Base-by-base conservation (phyloP, 257 asterid species). In the Datura wrightii region DNA sequence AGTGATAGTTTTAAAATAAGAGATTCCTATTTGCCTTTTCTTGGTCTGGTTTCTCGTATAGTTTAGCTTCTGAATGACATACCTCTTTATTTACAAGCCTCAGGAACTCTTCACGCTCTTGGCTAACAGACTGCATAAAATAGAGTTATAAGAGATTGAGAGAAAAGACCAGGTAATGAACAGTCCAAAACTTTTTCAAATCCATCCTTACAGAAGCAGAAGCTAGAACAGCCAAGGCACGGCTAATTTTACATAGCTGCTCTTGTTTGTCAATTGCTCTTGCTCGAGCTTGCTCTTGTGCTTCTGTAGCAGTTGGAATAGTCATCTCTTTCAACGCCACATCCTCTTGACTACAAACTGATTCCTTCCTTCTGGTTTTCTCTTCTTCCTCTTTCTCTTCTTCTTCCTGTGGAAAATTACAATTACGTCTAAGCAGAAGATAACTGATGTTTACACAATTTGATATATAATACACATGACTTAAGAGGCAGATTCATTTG, bases 81-180 rank as follows among this genome's bases (percentile, higher is more conserved):
- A 95, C 98, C 98, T 95, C 98, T 89, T 89, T 90, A 84, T 93
- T 95, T 86, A 95, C 98, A 83, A 95, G 98, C 86, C 95, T 94
- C 87, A 95, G 85, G 88, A 95, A 95, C 87, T 91, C 95, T 87
- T 94, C 97, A 46, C 97, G 94, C 91, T 94, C 98, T 83, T 92
- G 91, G 93, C 97, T 93, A 90, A 95, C 96, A 15, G 98, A 94
- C 97, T 95, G 94, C 90, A 87, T 18, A 82, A 79, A 79, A 67
- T 62, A 76, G 14, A 66, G 31, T 52, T 24, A 36, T 52, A 85
- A 86, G 80, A 81, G 79, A 85, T 76, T 83, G 69, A 83, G 80
- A 71, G 9, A 50, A 39, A 76, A 52, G 15, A 76, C 46, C 41
- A 14, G 31, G 62, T 50, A 76, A 14, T 50, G 42, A 50, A 76